Conservation (phyloP, 306 rosid species). For the Ormosia emarginata region DNA sequence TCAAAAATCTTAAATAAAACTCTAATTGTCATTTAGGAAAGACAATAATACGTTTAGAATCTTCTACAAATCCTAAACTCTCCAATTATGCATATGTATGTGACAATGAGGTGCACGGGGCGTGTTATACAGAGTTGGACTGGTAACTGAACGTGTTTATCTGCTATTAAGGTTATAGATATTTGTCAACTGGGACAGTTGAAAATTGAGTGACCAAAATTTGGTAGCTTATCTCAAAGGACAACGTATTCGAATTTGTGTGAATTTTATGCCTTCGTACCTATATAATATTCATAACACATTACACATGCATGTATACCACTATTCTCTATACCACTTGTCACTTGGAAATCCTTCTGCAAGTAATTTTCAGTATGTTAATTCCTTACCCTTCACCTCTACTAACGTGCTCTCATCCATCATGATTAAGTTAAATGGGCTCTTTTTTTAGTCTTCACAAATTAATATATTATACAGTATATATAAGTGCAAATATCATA, state of each 20-base stretch:
- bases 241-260: background rate
- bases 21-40: background rate
- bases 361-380: background rate
- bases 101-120: background rate
- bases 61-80: background rate
- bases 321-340: background rate
- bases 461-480: too few species aligned
- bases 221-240: slow-evolving; percentile 5
- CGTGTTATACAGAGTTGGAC: background rate
- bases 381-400: background rate
- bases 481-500: too few species aligned
- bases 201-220: slow-evolving; percentile 10
- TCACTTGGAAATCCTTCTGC: background rate
- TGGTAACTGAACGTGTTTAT: background rate
- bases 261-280: background rate
- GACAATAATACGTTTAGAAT: background rate
- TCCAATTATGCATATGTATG: background rate
- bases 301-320: background rate
- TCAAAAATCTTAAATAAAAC: background rate
- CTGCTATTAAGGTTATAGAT: background rate
- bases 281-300: background rate
- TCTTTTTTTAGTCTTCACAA: background rate
- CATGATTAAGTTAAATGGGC: background rate
- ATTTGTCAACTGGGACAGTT: background rate
- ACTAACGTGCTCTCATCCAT: background rate